Evolutionary conservation across 768 basidiomycete species (phyloP).

Genomic region (Hygrophorus russula): DNA sequence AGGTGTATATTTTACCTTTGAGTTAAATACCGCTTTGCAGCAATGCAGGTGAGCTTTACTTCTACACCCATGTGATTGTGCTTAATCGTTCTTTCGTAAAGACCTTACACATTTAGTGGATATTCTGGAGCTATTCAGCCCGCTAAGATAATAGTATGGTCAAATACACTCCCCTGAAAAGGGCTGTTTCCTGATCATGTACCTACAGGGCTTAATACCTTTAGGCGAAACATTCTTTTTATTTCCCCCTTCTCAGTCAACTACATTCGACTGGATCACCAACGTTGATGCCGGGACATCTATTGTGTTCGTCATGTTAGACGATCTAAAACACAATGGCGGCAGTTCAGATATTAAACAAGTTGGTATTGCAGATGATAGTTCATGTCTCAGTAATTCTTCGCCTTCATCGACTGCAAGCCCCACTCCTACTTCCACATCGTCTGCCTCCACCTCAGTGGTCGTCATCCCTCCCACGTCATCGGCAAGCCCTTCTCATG

Average conservation of each 20-base stretch:
- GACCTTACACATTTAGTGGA: slow-evolving; percentile 34
- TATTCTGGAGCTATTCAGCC: slow-evolving; percentile 40
- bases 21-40: slow-evolving; percentile 38
- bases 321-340: slow-evolving; percentile 38
- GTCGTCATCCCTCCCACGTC: slow-evolving; percentile 14
- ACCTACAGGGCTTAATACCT: slow-evolving; percentile 47
- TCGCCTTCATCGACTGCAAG: slow-evolving; percentile 42
- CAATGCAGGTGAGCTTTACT: slow-evolving; percentile 45
- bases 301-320: slow-evolving; percentile 46
- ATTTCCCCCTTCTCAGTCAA: slow-evolving; percentile 25
- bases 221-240: slow-evolving; percentile 42
- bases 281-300: slow-evolving; percentile 48
- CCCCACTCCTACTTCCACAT: slow-evolving; percentile 6
- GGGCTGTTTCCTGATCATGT: neutral
- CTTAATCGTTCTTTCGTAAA: slow-evolving; percentile 12
- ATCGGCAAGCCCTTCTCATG: slow-evolving; percentile 13
- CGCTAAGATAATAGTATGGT: slow-evolving; percentile 39
- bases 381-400: slow-evolving; percentile 36
- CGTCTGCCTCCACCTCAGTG: slow-evolving; percentile 11
- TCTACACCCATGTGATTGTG: slow-evolving; percentile 3
- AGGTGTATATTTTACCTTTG: slow-evolving; percentile 33
- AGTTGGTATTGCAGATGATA: slow-evolving; percentile 36
- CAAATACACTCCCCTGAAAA: neutral
- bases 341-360: slow-evolving; percentile 44
- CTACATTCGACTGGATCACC: slow-evolving; percentile 41